Evolutionary conservation across 1,284 basidiomycete species (phyloP).

Genomic region (Rhodotorula sp.): DNA sequence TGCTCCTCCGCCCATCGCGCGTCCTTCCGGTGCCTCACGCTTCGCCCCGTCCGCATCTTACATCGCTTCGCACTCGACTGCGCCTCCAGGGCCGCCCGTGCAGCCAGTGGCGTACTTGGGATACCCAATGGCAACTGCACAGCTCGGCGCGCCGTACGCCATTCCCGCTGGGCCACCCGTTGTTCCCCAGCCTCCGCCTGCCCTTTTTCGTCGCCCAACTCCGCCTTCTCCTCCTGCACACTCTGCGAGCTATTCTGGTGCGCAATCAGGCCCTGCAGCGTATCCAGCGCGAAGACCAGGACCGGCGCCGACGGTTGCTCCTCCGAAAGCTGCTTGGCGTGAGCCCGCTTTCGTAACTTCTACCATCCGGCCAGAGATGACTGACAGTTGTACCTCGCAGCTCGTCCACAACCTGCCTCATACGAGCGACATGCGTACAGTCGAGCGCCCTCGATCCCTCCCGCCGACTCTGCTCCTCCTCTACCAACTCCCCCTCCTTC

Average conservation of each 20-base stretch:
- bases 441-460: neutral
- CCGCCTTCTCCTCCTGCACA: neutral
- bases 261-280: conserved; percentile 4
- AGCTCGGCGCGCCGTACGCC: neutral
- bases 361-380: neutral
- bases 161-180: neutral
- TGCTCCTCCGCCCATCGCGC: neutral
- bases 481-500: neutral
- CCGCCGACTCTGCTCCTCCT: neutral
- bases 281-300: neutral
- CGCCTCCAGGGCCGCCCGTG: neutral
- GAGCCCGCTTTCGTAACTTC: too few relatives aligned
- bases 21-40: neutral
- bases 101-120: neutral
- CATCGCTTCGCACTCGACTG: neutral
- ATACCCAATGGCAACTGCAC: neutral
- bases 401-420: neutral
- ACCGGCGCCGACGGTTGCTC: neutral
- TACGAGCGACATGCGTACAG: neutral
- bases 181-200: neutral
- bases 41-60: conserved; percentile 5
- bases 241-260: neutral
- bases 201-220: neutral
- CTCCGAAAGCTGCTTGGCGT: neutral
- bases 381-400: neutral